These are phyloP conservation scores for Microbotryomycetes sp. DNA, from an alignment of 1,284 basidiomycete species.

Conservation along the genomic window DNA sequence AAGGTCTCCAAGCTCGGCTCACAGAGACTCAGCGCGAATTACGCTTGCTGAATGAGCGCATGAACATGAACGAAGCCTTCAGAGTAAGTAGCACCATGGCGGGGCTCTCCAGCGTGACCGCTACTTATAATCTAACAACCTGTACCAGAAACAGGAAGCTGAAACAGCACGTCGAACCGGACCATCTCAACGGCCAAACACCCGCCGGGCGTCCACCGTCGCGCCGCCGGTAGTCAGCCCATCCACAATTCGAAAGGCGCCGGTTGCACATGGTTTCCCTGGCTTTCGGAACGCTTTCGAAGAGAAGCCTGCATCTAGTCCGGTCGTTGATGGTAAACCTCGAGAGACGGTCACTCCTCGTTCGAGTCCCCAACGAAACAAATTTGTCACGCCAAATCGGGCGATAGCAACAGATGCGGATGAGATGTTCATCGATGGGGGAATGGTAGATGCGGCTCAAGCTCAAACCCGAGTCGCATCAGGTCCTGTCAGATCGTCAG, in stretches of 20 bases:
- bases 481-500: no score
- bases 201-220: background rate
- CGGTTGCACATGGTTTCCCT: background rate
- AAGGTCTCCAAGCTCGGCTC: slow-evolving; percentile 1
- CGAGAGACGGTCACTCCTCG: no score
- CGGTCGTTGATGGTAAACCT: no score
- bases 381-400: no score
- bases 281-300: background rate
- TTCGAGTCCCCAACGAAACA: no score
- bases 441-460: no score
- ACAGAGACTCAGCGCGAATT: slow-evolving; percentile 13
- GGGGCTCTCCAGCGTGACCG: background rate
- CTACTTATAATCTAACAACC: background rate
- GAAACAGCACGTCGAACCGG: slow-evolving; percentile 4
- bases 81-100: background rate
- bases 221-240: background rate
- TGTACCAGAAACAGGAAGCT: slow-evolving; percentile 9
- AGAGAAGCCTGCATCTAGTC: no score
- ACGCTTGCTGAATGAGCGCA: background rate
- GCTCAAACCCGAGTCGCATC: no score
- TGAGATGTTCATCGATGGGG: no score
- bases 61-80: slow-evolving; percentile 13
- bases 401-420: no score
- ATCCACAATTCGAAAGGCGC: background rate
- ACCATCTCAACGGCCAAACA: slow-evolving; percentile 3